Evolutionary conservation across 306 rosid species (phyloP).

Genomic region (Betula pendula): DNA sequence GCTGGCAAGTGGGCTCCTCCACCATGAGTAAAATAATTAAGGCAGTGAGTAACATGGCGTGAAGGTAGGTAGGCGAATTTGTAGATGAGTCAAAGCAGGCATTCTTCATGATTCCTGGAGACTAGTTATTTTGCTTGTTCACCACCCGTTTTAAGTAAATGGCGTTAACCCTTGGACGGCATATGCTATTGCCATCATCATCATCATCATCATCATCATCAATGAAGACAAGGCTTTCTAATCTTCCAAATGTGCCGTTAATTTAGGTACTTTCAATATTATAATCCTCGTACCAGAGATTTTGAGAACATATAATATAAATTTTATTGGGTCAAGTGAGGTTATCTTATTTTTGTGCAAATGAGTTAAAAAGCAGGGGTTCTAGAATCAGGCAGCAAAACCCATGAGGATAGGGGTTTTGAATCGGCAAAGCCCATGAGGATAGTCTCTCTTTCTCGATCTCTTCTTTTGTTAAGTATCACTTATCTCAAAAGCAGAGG

Average conservation of each 20-base stretch:
- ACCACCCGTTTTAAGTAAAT: background rate
- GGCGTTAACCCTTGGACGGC: background rate
- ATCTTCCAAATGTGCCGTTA: conserved; percentile 15
- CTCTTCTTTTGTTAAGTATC: too few relatives aligned
- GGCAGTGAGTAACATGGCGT: conserved; percentile 14
- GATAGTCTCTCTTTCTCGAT: too few relatives aligned
- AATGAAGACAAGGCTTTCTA: conserved; percentile 1
- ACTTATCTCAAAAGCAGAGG: too few relatives aligned
- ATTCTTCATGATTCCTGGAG: conserved; percentile 6
- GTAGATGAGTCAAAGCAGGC: background rate
- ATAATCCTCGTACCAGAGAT: conserved; percentile 11
- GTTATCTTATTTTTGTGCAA: too few relatives aligned
- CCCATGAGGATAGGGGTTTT: too few relatives aligned
- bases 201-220: background rate
- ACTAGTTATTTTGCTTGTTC: background rate
- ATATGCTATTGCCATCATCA: conserved; percentile 4
- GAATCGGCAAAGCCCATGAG: too few relatives aligned
- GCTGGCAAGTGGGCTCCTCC: conserved; percentile 85
- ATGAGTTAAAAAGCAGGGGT: too few relatives aligned
- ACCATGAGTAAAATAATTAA: conserved; percentile 32
- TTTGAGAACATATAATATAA: background rate
- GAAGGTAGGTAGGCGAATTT: conserved; percentile 2
- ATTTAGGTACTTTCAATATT: conserved; percentile 14
- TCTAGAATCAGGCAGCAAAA: too few relatives aligned
- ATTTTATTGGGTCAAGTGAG: background rate